Base-by-base conservation (phyloP, 371 early-diverging fungal genomes). In the Mycotypha africana region DNA sequence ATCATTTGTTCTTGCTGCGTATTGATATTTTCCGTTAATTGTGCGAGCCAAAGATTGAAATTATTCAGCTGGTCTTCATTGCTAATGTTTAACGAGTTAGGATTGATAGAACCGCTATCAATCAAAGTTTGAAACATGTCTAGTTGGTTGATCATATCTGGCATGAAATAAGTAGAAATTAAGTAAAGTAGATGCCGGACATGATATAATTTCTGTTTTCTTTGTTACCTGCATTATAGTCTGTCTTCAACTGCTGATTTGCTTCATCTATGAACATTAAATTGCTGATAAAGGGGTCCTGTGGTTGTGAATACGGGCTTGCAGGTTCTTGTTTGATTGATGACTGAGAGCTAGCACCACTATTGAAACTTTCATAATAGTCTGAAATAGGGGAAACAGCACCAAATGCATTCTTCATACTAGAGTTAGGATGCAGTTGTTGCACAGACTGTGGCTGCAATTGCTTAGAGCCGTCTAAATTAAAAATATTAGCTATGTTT, bases 321-420 rank as follows among this genome's bases (percentile, higher is more conserved):
- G 28, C 42, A 43, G 60, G 58, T 22, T 57, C 58, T 44, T 51
- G 57, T 28, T 44, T 51, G 4, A 56, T 34, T 9, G 48, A 47
- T 4, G n/a, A n/a, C n/a, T n/a, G 41, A 21, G 45, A 45, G 4
- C 38, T 33, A 20, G 22, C 21, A n/a, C n/a, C n/a, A 19, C 49
- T 49, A 17, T 45, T 38, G 17, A 55, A 55, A n/a, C 49, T 49
- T 20, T 50, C 50, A 28, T 53, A 59, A 8, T 30, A 38, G 12
- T 53, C 59, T 21, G 59, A 49, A 15, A 43, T 32, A 17, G 59
- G 54, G 10, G 59, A 59, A n/a, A n/a, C n/a, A n/a, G n/a, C n/a
- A n/a, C n/a, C n/a, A n/a, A n/a, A n/a, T n/a, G n/a, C n/a, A n/a
- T n/a, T n/a, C n/a, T n/a, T n/a, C n/a, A n/a, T n/a, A n/a, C n/a